Percentiles rank a stretch among this genome's conserved stretches.
phyloP scores from a whole-genome alignment of 176 grass and related monocot genomes.

The Pharus latifolius region DNA sequence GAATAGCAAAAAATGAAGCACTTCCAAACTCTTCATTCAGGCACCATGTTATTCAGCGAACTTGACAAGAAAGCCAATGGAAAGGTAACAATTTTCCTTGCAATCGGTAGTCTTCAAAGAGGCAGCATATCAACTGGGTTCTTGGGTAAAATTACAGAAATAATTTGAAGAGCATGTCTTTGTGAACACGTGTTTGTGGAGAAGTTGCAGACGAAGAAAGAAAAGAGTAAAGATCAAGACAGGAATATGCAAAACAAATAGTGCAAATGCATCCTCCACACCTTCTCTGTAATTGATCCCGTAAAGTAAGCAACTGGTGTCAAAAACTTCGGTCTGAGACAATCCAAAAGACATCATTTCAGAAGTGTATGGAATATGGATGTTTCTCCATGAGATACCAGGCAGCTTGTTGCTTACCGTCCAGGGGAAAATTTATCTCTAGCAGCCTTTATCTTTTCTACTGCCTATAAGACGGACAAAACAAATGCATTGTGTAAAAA shows the following conservation, averaged over 20 bases:
- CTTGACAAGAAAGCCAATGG: background rate
- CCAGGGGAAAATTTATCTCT: slow-evolving; percentile 49
- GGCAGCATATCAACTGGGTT: background rate
- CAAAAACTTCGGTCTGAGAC: slow-evolving; percentile 37
- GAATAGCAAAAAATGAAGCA: too few species aligned
- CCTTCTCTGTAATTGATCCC: slow-evolving; percentile 22
- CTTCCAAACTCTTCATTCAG: too few species aligned
- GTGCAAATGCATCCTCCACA: background rate
- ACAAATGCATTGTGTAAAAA: slow-evolving; percentile 9
- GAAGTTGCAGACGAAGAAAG: background rate
- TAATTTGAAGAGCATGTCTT: background rate
- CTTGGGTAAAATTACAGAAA: background rate
- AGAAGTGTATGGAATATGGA: background rate
- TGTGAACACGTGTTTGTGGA: background rate
- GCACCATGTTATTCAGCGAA: background rate
- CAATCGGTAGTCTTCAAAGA: background rate
- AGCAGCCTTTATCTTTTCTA: slow-evolving; percentile 73
- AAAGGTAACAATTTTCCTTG: background rate
- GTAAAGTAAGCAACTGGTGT: slow-evolving; percentile 31
- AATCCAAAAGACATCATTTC: slow-evolving; percentile 18
- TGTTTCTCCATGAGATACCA: slow-evolving; percentile 7
- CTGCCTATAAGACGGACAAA: slow-evolving; percentile 45
- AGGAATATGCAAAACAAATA: background rate
- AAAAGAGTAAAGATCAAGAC: background rate
- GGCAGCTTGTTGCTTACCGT: slow-evolving; percentile 35